Evolutionary conservation across 805 yeast species (phyloP).

Genomic region (Scheffersomyces amazonensis): DNA sequence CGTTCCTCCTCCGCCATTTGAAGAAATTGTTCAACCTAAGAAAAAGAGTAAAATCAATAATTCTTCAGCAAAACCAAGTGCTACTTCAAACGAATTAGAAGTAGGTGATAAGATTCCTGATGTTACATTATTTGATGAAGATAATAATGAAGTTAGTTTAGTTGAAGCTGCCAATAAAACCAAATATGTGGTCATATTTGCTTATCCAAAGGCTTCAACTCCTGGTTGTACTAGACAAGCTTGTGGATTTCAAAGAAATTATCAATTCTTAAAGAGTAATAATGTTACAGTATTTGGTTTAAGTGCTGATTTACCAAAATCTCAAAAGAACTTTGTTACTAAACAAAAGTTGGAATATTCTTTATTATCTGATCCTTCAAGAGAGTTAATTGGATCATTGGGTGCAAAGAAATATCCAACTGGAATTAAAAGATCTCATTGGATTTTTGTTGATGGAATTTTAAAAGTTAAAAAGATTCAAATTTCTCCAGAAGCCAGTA

Average conservation of each 20-base stretch:
- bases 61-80: slow-evolving; percentile 1
- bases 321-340: slow-evolving; percentile 72
- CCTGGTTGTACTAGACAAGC: slow-evolving; percentile 98
- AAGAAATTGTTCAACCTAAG: slow-evolving; percentile 15
- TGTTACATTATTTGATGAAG: slow-evolving; percentile 62
- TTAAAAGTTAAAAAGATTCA: slow-evolving; percentile 51
- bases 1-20: slow-evolving; percentile 5
- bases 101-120: slow-evolving; percentile 70
- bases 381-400: slow-evolving; percentile 62
- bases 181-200: slow-evolving; percentile 42
- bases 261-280: slow-evolving; percentile 44
- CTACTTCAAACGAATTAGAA: slow-evolving; percentile 13
- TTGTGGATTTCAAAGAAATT: slow-evolving; percentile 76
- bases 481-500: slow-evolving; percentile 53
- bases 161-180: slow-evolving; percentile 25
- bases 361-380: slow-evolving; percentile 73
- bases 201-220: slow-evolving; percentile 90
- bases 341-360: slow-evolving; percentile 75
- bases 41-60: slow-evolving; percentile 11
- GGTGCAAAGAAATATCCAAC: slow-evolving; percentile 82
- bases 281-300: slow-evolving; percentile 72
- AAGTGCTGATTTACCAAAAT: slow-evolving; percentile 74
- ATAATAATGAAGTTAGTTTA: slow-evolving; percentile 50
- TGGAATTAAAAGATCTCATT: slow-evolving; percentile 86
- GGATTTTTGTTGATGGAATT: slow-evolving; percentile 81